Percentiles rank a stretch among this genome's conserved stretches.
Evolutionary conservation across 495 filamentous ascomycete species (phyloP).

Genomic region (Physcia stellaris): DNA sequence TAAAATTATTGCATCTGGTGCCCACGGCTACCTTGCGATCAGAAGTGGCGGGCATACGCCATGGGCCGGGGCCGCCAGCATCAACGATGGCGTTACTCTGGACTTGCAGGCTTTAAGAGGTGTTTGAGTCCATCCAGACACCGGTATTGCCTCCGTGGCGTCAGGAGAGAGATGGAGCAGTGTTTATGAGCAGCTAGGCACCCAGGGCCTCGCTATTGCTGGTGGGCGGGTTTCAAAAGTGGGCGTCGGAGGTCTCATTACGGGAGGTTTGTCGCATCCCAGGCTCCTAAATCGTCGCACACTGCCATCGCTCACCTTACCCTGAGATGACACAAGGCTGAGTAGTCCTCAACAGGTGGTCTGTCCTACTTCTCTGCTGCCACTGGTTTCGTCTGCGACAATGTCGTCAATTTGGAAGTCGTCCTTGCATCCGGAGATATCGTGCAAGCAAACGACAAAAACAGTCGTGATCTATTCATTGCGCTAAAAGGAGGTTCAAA

Average conservation of each 20-base stretch:
- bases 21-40: constrained; percentile 30
- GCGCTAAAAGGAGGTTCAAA: constrained; percentile 20
- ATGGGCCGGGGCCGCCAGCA: constrained; percentile 27
- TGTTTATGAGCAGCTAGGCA: constrained; percentile 28
- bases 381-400: constrained; percentile 18
- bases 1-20: constrained; percentile 2
- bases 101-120: constrained; percentile 26
- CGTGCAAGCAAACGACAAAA: constrained; percentile 10
- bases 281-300: too few species aligned
- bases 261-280: constrained; percentile 29
- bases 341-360: constrained; percentile 12
- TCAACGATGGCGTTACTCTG: constrained; percentile 33
- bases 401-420: constrained; percentile 14
- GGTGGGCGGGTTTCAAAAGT: constrained; percentile 31
- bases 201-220: constrained; percentile 24
- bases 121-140: constrained; percentile 21
- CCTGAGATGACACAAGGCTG: constrained; percentile 2
- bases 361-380: constrained; percentile 16
- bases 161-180: constrained; percentile 32
- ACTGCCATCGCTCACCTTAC: neutral
- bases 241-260: constrained; percentile 33
- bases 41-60: constrained; percentile 37
- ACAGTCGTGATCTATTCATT: constrained; percentile 13
- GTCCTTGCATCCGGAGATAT: constrained; percentile 18
- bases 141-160: constrained; percentile 24